Evolutionary conservation across 768 basidiomycete genomes (phyloP).

Genomic region (Cyclocybe cylindracea): DNA sequence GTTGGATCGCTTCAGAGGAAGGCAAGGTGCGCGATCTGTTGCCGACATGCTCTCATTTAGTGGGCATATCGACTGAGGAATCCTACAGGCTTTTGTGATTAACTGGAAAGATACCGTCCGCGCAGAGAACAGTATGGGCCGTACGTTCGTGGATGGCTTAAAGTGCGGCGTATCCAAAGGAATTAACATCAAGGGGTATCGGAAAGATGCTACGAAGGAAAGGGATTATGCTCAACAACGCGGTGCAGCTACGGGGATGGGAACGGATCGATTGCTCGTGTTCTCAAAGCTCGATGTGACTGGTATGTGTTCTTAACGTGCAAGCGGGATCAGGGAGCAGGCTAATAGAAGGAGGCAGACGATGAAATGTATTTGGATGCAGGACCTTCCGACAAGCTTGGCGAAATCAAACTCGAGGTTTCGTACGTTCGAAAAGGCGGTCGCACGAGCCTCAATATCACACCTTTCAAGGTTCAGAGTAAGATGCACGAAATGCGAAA

Average conservation of each 20-base stretch:
- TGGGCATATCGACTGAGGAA: not conserved
- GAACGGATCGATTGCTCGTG: constrained; percentile 2
- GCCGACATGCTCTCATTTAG: not conserved
- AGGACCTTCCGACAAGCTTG: not conserved
- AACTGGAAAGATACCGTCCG: constrained; percentile 7
- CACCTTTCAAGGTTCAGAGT: constrained; percentile 1
- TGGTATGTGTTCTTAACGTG: not conserved
- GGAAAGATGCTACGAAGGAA: not conserved
- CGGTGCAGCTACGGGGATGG: constrained; percentile 1
- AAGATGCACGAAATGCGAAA: constrained; percentile 8
- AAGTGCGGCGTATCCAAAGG: constrained; percentile 10
- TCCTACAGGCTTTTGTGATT: constrained; percentile 1
- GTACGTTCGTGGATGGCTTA: constrained; percentile 10
- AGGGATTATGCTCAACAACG: constrained; percentile 7
- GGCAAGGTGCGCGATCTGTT: constrained; percentile 10
- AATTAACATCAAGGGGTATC: constrained; percentile 9
- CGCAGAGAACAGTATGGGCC: constrained; percentile 7
- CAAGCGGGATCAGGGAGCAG: not conserved
- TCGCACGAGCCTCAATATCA: not conserved
- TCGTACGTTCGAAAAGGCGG: constrained; percentile 3
- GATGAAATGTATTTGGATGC: not conserved
- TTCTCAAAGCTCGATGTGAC: constrained; percentile 9
- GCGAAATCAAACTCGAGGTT: constrained; percentile 7
- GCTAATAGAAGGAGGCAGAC: not conserved
- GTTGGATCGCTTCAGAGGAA: constrained; percentile 27